These are phyloP conservation scores for Combretum micranthum DNA, from an alignment of 345 rosid genomes.

Conservation along the genomic window DNA sequence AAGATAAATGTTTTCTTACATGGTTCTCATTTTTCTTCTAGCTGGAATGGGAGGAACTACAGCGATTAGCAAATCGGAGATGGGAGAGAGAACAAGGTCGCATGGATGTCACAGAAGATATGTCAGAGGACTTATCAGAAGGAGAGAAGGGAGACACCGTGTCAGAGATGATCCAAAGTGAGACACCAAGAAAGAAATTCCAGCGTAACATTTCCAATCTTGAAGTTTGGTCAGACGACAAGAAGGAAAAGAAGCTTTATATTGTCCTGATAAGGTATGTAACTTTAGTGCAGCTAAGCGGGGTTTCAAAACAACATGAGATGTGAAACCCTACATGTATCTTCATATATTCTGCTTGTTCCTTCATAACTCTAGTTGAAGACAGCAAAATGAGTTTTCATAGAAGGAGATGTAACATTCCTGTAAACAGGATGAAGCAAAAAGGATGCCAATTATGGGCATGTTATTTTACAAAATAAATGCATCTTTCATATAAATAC, in stretches of 20 bases:
- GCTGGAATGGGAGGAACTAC: conserved; percentile 76
- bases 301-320: too few relatives aligned
- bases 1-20: too few relatives aligned
- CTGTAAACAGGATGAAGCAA: too few relatives aligned
- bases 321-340: too few relatives aligned
- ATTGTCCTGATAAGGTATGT: conserved; percentile 82
- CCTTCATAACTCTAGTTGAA: too few relatives aligned
- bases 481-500: too few relatives aligned
- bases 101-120: conserved; percentile 70
- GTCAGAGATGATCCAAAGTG: conserved; percentile 50
- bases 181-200: conserved; percentile 55
- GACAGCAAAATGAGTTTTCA: too few relatives aligned
- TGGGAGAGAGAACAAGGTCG: conserved; percentile 82
- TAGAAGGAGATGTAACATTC: too few relatives aligned
- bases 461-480: too few relatives aligned
- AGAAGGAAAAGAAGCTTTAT: conserved; percentile 85
- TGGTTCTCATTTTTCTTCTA: conserved; percentile 15
- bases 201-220: conserved; percentile 68
- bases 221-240: conserved; percentile 95
- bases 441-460: too few relatives aligned
- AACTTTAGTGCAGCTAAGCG: not conserved
- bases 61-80: conserved; percentile 51
- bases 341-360: too few relatives aligned
- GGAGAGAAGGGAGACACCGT: conserved; percentile 80
- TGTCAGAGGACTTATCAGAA: conserved; percentile 91